phyloP scores from a whole-genome alignment of 2,329 filamentous ascomycete species.

The Pestalotiopsis sp. region DNA sequence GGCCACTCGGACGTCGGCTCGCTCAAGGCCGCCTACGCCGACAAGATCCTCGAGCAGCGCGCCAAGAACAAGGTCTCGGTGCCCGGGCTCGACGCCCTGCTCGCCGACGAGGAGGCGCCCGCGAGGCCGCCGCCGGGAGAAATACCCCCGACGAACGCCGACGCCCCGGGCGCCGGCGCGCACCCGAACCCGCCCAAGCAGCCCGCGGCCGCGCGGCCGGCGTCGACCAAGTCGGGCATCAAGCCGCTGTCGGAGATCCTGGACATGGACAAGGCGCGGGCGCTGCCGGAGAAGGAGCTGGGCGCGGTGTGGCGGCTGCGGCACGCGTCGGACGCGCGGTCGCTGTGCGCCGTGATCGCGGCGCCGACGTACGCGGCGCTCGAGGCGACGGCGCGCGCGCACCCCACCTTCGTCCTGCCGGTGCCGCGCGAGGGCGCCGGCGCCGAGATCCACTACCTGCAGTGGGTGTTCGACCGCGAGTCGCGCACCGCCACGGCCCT shows the following conservation, averaged over 20 bases:
- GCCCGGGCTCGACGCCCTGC: conserved; percentile 36
- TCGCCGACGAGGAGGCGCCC: conserved; percentile 29
- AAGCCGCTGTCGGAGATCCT: conserved; percentile 60
- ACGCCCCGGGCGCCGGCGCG: conserved; percentile 28
- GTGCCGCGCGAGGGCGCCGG: conserved; percentile 70
- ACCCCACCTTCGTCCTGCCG: conserved; percentile 91
- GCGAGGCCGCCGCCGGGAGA: conserved; percentile 19
- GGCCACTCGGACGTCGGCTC: conserved; percentile 72
- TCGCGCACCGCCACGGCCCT: conserved; percentile 74
- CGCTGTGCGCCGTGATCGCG: conserved; percentile 84
- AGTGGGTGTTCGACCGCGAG: conserved; percentile 85
- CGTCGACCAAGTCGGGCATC: conserved; percentile 31
- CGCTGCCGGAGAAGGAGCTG: conserved; percentile 79
- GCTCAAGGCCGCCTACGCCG: conserved; percentile 80
- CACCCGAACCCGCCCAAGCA: conserved; percentile 16
- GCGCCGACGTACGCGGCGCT: conserved; percentile 74
- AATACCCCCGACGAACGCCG: background rate
- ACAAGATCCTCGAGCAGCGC: conserved; percentile 76
- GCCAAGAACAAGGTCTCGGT: conserved; percentile 64
- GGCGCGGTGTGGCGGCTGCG: conserved; percentile 88
- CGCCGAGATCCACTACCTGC: conserved; percentile 93
- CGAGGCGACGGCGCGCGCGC: conserved; percentile 67
- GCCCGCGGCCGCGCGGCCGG: conserved; percentile 19
- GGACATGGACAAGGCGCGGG: conserved; percentile 76
- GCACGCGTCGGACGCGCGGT: conserved; percentile 72